Base-by-base conservation (phyloP, 140 eudicot species). In the Ambrosia hybrid region DNA sequence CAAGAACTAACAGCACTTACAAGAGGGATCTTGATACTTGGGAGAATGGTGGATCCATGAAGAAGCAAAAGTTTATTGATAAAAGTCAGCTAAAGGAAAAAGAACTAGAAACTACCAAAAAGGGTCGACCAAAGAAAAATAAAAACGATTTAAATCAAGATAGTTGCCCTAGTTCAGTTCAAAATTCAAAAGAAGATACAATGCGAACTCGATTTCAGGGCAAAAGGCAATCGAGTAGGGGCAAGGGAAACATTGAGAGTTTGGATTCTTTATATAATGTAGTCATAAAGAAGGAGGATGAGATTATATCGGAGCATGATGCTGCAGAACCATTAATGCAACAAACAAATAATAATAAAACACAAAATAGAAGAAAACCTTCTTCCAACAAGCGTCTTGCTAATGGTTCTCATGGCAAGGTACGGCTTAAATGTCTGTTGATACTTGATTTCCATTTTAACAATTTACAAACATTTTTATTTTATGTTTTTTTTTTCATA, bases 211-310 rank as follows among this genome's bases (percentile, higher is more conserved):
- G 77, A 65, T 70, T 55, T 73, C 75, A 17, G 51, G 76, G 30
- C 30, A 61, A 73, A 55, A 65, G 51, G 37, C 67, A 48, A 51
- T 73, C 58, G 52, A 72, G 46, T n/a, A 49, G 73, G 33, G 67
- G 33, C 11, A 81, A 57, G 76, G 76, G 63, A 9, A 36, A 36
- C 43, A 46, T 45, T 8, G 12, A 36, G 65, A 68, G 16, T 13
- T 51, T 34, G 41, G 70, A 26, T 43, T 68, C 68, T 63, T 58
- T 62, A 51, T 64, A 48, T 52, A 59, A 53, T 37, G 30, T 43
- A 49, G 66, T 37, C 30, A 70, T 64, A 51, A 76, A 73, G 73
- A 73, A 59, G 82, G 83, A 87, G 68, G 66, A 51, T 6, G 79
- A 14, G 14, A 15, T 1, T 53, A 10, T 74, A 62, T 72, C 58